Conservation (phyloP, 2,329 filamentous ascomycete genomes). For the Parafenestella ontariensis region DNA sequence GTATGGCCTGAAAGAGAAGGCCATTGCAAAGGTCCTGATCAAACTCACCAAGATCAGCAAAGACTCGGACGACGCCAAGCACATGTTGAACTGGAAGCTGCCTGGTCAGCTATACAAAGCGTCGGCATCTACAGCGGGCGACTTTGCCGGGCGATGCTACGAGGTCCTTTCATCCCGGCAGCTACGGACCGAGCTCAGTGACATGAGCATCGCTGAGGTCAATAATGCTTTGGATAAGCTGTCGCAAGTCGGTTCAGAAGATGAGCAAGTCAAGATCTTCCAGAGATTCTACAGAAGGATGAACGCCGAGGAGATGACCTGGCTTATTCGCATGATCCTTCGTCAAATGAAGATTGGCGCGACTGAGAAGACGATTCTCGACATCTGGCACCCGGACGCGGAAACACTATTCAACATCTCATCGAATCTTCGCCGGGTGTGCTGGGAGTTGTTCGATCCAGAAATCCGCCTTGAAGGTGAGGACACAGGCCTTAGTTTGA, state of each 20-base stretch:
- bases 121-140: slow-evolving; percentile 71
- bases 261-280: slow-evolving; percentile 83
- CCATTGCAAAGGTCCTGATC: slow-evolving; percentile 88
- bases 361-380: slow-evolving; percentile 86
- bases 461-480: slow-evolving; percentile 75
- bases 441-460: slow-evolving; percentile 88
- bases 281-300: slow-evolving; percentile 85
- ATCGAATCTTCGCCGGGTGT: slow-evolving; percentile 86
- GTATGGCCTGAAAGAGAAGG: slow-evolving; percentile 93
- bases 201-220: slow-evolving; percentile 87
- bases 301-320: slow-evolving; percentile 92
- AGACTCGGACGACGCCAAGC: slow-evolving; percentile 86
- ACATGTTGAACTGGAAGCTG: slow-evolving; percentile 89
- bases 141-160: slow-evolving; percentile 89
- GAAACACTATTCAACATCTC: slow-evolving; percentile 80
- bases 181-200: slow-evolving; percentile 74
- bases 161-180: slow-evolving; percentile 86
- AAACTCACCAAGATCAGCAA: slow-evolving; percentile 91
- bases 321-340: slow-evolving; percentile 92
- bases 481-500: slow-evolving; percentile 76
- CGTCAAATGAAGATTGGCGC: slow-evolving; percentile 79
- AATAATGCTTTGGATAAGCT: slow-evolving; percentile 85
- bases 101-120: slow-evolving; percentile 65
- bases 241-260: slow-evolving; percentile 76
- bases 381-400: slow-evolving; percentile 64